phyloP scores from a whole-genome alignment of 768 basidiomycete genomes.

The Sarcodon aspratus region DNA sequence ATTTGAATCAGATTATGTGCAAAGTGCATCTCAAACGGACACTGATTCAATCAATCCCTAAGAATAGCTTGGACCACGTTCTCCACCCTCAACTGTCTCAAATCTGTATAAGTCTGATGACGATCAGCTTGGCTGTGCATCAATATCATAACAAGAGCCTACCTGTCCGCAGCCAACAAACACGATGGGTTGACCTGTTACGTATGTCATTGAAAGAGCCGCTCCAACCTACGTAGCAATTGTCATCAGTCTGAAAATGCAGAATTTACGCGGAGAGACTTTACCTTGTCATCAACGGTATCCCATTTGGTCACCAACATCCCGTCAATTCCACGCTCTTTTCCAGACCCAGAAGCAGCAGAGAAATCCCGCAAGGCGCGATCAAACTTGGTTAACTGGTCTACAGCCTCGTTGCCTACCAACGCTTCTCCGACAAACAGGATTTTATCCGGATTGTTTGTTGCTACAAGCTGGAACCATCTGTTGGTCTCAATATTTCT shows the following conservation, averaged over 20 bases:
- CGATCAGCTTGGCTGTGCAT: not conserved
- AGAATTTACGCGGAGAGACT: slow-evolving; percentile 9
- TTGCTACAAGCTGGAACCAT: slow-evolving; percentile 61
- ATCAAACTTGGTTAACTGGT: slow-evolving; percentile 95
- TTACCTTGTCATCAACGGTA: slow-evolving; percentile 92
- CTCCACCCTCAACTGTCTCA: slow-evolving; percentile 79
- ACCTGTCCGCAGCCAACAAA: slow-evolving; percentile 98
- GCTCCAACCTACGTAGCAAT: slow-evolving; percentile 73
- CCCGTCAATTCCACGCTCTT: slow-evolving; percentile 90
- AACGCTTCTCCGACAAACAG: slow-evolving; percentile 97
- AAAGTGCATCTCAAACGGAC: not conserved
- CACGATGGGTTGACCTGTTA: slow-evolving; percentile 95
- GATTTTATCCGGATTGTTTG: slow-evolving; percentile 95
- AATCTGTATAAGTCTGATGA: slow-evolving; percentile 86
- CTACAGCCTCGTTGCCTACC: slow-evolving; percentile 97
- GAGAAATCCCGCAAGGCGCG: slow-evolving; percentile 90
- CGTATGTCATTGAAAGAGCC: slow-evolving; percentile 97
- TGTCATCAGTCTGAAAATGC: not conserved
- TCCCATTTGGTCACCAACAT: slow-evolving; percentile 99
- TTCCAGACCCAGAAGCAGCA: slow-evolving; percentile 49
- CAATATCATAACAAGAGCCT: slow-evolving; percentile 13
- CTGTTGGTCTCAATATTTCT: not conserved
- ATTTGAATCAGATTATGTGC: too few species aligned
- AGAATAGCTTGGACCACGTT: slow-evolving; percentile 94
- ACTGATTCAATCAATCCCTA: slow-evolving; percentile 35